Evolutionary conservation across 176 grass and related monocot species (phyloP), one percentile per base, ranked within the genome.

Genomic region (Tillandsia leiboldiana): DNA sequence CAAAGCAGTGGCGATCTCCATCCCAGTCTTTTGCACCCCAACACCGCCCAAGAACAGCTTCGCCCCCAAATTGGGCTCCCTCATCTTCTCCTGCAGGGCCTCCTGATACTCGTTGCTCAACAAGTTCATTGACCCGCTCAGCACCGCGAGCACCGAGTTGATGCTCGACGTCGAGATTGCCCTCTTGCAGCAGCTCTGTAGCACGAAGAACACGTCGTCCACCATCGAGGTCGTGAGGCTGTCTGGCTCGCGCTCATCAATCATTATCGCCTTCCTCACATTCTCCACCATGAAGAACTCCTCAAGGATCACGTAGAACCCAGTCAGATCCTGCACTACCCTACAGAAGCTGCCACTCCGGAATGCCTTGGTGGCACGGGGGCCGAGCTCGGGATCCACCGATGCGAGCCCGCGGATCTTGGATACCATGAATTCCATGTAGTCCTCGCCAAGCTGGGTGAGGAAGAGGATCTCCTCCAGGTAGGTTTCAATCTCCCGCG

Each of bases 231-330:
- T 92, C 11, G 81, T 92, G 42, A 90, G 83, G 50, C 76, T 86
- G 75, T 97, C 89, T 11, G 67, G 57, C 22, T 77, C 80, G 7
- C 68, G 73, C 69, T 97, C 93, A 64, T 97, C 89, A 59, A 97
- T 97, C 67, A 69, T 74, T 71, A 92, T 85, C 28, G 93, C 89
- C 63, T 97, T 97, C 77, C 93, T 89, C 70, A 97, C 82, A 79
- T 97, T 97, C 77, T 90, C 86, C 50, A 97, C 89, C 93, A 97
- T 97, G 77, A 92, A 92, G 77, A 97, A 97, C 74, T 97, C 93
- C 74, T 97, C 93, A 65, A 92, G 81, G 53, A 97, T 92, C 51
- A 97, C 74, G 58, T 92, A 92, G 68, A 87, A 97, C n/a, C 89
- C 89, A 50, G 87, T 92, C 33, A 92, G 72, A 76, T 92, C 89